Evolutionary conservation across 371 early-diverging fungal species (phyloP).

Genomic region (Zychaea mexicana): DNA sequence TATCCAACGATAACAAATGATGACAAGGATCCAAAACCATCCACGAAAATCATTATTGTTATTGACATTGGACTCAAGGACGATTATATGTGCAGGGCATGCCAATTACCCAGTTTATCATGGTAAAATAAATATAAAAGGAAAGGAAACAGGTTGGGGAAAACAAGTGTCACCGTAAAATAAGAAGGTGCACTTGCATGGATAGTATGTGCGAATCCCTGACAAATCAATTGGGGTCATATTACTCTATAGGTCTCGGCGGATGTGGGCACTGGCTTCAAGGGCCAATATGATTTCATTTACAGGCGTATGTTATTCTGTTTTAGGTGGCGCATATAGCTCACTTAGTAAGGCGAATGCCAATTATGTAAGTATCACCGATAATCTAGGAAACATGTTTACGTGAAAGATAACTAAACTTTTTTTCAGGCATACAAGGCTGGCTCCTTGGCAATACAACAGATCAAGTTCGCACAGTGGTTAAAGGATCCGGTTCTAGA

Average conservation of each 20-base stretch:
- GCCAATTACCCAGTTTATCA: conserved; percentile 5
- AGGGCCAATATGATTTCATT: conserved; percentile 36
- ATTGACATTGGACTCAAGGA: conserved; percentile 4
- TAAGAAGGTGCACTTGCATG: too few relatives aligned
- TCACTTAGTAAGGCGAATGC: conserved; percentile 48
- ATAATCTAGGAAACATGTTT: conserved; percentile 1
- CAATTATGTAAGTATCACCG: conserved; percentile 43
- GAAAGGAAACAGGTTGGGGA: background rate
- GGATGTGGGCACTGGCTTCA: conserved; percentile 33
- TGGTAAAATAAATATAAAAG: conserved; percentile 2
- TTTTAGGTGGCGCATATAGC: conserved; percentile 56
- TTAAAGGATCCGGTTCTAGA: conserved; percentile 46
- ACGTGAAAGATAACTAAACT: background rate
- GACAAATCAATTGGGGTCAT: too few relatives aligned
- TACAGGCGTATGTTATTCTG: conserved; percentile 47
- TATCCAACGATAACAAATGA: background rate
- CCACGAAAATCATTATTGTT: background rate
- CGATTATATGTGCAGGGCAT: conserved; percentile 5
- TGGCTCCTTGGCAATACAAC: conserved; percentile 41
- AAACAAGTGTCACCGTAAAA: too few relatives aligned
- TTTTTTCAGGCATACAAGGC: conserved; percentile 46
- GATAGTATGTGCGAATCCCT: too few relatives aligned
- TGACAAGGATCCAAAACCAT: background rate
- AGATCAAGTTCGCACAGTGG: conserved; percentile 45
- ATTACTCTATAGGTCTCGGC: conserved; percentile 28